Evolutionary conservation across 176 grass and related monocot genomes (phyloP), one percentile per base, ranked within the genome.

Genomic region (Pontederia crassipes): DNA sequence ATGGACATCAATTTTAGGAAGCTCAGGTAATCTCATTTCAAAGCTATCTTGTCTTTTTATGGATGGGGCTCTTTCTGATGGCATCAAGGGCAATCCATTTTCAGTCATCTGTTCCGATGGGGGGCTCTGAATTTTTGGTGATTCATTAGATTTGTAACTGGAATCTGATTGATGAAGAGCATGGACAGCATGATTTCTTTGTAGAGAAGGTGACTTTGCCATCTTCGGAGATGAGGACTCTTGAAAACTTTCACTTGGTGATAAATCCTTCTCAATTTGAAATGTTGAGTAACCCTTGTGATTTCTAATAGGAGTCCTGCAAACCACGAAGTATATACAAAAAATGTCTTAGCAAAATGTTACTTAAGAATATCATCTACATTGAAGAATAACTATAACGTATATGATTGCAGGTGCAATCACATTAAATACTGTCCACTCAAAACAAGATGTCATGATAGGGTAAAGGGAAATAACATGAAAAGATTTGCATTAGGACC

Each of bases 171-270:
- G 79, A 70, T 74, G 61, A 80, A 85, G 75, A 40, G 81, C 72
- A 82, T 86, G 84, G 79, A 80, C 64, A 60, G 81, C 84, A 82
- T 88, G 84, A 52, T 78, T 68, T 72, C 72, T 85, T 61, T 98
- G 94, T 74, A 98, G 82, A 71, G 94, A 98, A 57, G 88, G 88
- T 69, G 94, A 92, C 83, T 98, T 98, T 68, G 82, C 40, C 94
- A 98, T 93, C 73, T 88, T 88, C 27, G 94, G 94, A 79, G 94
- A 98, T 26, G 84, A 88, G 4, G 85, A 64, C 20, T 98, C 93
- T 80, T 98, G 87, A 65, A 85, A 78, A 56, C 72, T 78, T 27
- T 80, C 83, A 55, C 90, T 90, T 55, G 80, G 63, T 6, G 78
- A 79, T 29, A 59, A 11, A 28, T 98, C 88, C 68, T 56, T 74